phyloP scores from a whole-genome alignment of 306 rosid genomes.

The Astragalus glycyphyllos region DNA sequence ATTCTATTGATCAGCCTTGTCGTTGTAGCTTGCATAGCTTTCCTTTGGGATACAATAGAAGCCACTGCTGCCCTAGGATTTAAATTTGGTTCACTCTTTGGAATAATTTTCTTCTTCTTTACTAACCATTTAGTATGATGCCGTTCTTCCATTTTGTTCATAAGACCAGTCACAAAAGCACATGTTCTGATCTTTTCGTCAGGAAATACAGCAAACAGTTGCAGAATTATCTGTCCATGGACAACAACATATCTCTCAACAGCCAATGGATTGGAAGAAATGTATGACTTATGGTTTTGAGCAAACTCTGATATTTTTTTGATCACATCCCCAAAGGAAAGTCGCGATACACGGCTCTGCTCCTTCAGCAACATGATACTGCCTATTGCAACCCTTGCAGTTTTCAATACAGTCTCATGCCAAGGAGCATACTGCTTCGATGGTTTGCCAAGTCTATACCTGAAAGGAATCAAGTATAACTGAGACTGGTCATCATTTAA shows the following conservation, averaged over 20 bases:
- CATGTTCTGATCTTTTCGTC: constrained; percentile 69
- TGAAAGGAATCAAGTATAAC: constrained; percentile 41
- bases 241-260: constrained; percentile 88
- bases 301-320: constrained; percentile 65
- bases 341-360: constrained; percentile 84
- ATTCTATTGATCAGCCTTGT: constrained; percentile 82
- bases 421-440: constrained; percentile 92
- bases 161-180: constrained; percentile 80
- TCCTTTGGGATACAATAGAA: constrained; percentile 69
- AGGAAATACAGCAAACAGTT: constrained; percentile 86
- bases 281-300: constrained; percentile 55
- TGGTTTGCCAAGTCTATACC: constrained; percentile 96
- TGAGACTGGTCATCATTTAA: constrained; percentile 17
- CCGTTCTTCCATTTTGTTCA: constrained; percentile 82
- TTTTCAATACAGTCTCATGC: constrained; percentile 82
- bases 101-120: constrained; percentile 62
- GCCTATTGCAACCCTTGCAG: constrained; percentile 78
- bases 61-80: constrained; percentile 88
- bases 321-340: constrained; percentile 77
- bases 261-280: constrained; percentile 70
- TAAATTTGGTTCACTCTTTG: constrained; percentile 63
- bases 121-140: constrained; percentile 96
- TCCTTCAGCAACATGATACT: constrained; percentile 82
- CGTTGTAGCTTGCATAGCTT: constrained; percentile 94
- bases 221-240: constrained; percentile 92